These are phyloP conservation scores for Epichloe amarillans DNA, from an alignment of 2,329 filamentous ascomycete genomes.

Conservation along the genomic window DNA sequence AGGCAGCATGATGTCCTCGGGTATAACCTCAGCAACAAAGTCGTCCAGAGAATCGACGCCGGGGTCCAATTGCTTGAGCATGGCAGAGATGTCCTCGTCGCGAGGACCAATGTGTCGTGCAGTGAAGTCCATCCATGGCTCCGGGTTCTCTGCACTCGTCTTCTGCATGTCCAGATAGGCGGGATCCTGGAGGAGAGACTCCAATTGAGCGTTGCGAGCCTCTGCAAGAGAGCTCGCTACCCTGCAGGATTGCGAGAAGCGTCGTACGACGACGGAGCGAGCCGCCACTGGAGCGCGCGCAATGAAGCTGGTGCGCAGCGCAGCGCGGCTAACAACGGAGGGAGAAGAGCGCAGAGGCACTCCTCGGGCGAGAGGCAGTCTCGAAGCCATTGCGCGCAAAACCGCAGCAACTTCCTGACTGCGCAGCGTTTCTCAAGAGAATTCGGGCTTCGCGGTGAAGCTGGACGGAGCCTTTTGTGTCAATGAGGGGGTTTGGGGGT, in stretches of 20 bases:
- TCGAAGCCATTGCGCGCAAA: conserved; percentile 14
- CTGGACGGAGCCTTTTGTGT: neutral
- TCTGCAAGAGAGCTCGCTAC: conserved; percentile 5
- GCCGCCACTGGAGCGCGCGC: conserved; percentile 5
- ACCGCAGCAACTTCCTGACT: neutral
- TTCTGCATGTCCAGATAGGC: conserved; percentile 12
- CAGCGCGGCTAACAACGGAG: conserved; percentile 5
- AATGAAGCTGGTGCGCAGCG: conserved; percentile 1
- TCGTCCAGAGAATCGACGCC: conserved; percentile 62
- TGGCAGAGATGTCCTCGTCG: conserved; percentile 52
- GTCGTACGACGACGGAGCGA: conserved; percentile 3
- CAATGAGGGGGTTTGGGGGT: too few relatives aligned
- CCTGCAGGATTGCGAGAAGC: conserved; percentile 9
- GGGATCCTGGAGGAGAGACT: conserved; percentile 11
- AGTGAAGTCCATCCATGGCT: conserved; percentile 39
- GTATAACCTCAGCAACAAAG: conserved; percentile 76
- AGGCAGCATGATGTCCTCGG: conserved; percentile 52
- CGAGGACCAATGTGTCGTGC: conserved; percentile 80
- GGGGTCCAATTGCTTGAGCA: conserved; percentile 70
- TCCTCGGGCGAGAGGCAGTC: conserved; percentile 13
- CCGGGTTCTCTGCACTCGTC: conserved; percentile 9
- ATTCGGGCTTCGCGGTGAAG: neutral
- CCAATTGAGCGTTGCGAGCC: conserved; percentile 5
- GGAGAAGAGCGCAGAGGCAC: conserved; percentile 10
- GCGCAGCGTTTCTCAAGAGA: neutral